Evolutionary conservation across 2,329 filamentous ascomycete species (phyloP).

Genomic region (Aureobasidium sp.): DNA sequence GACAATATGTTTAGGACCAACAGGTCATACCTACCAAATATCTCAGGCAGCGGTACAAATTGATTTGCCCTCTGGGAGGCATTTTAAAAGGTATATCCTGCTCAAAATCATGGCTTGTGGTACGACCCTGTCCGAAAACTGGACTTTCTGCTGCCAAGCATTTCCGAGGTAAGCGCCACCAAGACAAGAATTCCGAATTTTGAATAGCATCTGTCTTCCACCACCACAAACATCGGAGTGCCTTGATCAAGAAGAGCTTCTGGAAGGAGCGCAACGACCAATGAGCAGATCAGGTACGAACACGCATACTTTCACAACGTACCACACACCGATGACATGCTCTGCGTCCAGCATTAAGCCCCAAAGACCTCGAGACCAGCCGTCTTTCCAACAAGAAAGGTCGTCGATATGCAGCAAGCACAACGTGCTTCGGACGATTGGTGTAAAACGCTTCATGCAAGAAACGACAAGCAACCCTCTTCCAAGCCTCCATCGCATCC

Average conservation of each 20-base stretch:
- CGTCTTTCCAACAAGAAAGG: neutral
- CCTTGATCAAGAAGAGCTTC: neutral
- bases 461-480: neutral
- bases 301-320: neutral
- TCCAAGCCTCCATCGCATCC: neutral
- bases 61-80: neutral
- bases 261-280: neutral
- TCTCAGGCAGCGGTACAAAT: too few species aligned
- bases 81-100: neutral
- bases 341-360: neutral
- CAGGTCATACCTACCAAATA: too few species aligned
- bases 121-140: neutral
- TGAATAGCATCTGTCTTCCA: neutral
- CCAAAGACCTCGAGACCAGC: neutral
- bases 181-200: neutral
- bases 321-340: neutral
- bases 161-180: neutral
- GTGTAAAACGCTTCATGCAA: neutral
- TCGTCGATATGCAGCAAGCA: neutral
- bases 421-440: conserved; percentile 10
- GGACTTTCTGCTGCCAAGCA: neutral
- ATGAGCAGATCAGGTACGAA: neutral
- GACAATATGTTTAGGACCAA: too few species aligned
- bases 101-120: neutral
- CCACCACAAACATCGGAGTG: neutral